phyloP scores from a whole-genome alignment of 345 rosid species.

The Syzygium aromaticum region DNA sequence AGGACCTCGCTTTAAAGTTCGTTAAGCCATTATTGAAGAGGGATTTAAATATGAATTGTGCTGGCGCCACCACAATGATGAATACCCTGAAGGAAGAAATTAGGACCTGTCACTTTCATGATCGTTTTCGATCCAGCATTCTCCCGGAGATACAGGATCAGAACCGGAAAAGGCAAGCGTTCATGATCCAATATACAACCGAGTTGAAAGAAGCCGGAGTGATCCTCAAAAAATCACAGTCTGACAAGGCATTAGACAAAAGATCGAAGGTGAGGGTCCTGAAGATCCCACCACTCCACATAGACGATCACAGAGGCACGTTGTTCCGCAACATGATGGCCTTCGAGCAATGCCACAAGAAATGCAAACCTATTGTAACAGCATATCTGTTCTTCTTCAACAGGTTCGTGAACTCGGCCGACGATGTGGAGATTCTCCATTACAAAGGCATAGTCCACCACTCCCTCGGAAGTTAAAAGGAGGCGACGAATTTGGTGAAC shows the following conservation, averaged over 20 bases:
- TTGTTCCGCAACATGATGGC: slow-evolving; percentile 25
- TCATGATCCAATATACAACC: slow-evolving; percentile 3
- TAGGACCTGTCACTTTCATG: slow-evolving; percentile 9
- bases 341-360: slow-evolving; percentile 19
- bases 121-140: slow-evolving; percentile 19
- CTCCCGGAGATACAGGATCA: slow-evolving; percentile 2
- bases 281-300: slow-evolving; percentile 13
- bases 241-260: slow-evolving; percentile 4
- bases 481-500: slow-evolving; percentile 14
- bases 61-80: neutral
- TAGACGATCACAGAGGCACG: slow-evolving; percentile 18
- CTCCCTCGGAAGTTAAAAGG: slow-evolving; percentile 17
- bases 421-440: slow-evolving; percentile 16
- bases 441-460: slow-evolving; percentile 14
- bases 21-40: slow-evolving; percentile 16
- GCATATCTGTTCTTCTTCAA: slow-evolving; percentile 17
- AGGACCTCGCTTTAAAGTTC: slow-evolving; percentile 11
- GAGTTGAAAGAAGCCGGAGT: slow-evolving; percentile 17
- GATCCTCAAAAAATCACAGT: neutral
- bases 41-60: neutral
- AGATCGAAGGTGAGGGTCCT: slow-evolving; percentile 4
- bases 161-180: neutral
- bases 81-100: no score
- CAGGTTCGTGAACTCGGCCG: slow-evolving; percentile 12
- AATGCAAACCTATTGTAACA: slow-evolving; percentile 7